Conservation (phyloP, 306 rosid genomes). For the Citrullus colocynthis region DNA sequence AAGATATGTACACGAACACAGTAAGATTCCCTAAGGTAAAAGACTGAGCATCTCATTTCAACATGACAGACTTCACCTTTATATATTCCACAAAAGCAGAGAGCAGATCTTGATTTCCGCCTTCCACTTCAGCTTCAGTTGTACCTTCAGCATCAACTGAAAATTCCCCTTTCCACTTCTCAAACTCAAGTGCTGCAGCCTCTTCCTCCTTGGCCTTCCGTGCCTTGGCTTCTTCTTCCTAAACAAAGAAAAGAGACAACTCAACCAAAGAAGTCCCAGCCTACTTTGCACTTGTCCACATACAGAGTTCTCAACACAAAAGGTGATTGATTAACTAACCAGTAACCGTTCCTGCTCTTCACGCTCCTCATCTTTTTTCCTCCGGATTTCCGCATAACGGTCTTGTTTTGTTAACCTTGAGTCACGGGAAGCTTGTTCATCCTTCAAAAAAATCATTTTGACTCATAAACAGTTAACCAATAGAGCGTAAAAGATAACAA, state of each 20-base stretch:
- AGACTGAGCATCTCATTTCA: too few species aligned
- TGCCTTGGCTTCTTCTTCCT: constrained; percentile 94
- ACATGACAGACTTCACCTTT: constrained; percentile 34
- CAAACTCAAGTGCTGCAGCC: constrained; percentile 91
- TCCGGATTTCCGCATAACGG: constrained; percentile 62
- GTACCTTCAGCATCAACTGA: constrained; percentile 93
- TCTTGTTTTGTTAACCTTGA: constrained; percentile 73
- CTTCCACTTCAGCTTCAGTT: constrained; percentile 63
- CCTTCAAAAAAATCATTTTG: constrained; percentile 31
- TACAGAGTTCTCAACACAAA: constrained; percentile 5
- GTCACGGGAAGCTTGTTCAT: constrained; percentile 74
- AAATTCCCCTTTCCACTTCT: constrained; percentile 95
- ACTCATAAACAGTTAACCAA: constrained; percentile 3
- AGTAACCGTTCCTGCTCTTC: constrained; percentile 62
- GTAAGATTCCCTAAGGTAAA: background rate
- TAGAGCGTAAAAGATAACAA: constrained; percentile 4
- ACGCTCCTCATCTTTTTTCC: constrained; percentile 90
- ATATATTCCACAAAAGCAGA: constrained; percentile 75
- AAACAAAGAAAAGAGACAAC: constrained; percentile 14
- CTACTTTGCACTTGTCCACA: background rate
- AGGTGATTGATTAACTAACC: constrained; percentile 30
- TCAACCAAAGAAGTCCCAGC: constrained; percentile 12
- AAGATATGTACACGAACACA: background rate
- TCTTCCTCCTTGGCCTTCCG: constrained; percentile 90
- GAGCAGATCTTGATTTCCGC: constrained; percentile 56